Percentiles rank a stretch among this genome's conserved stretches.
Conservation (phyloP, 2,329 filamentous ascomycete genomes). For the Alternaria angustiovoidea region DNA sequence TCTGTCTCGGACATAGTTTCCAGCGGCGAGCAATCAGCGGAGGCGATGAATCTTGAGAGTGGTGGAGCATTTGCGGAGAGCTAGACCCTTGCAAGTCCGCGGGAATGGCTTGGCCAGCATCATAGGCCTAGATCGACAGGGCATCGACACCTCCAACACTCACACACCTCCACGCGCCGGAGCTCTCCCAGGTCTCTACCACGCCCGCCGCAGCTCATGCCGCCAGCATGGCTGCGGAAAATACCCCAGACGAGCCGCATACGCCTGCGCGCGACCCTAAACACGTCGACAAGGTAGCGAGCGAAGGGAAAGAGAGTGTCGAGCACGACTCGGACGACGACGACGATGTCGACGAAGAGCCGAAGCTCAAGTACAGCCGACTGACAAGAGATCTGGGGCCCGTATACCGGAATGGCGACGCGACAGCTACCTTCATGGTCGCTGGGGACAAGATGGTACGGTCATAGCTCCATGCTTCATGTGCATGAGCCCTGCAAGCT, state of each 20-base stretch:
- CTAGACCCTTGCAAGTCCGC: slow-evolving; percentile 23
- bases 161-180: slow-evolving; percentile 27
- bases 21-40: neutral
- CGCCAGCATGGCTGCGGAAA: slow-evolving; percentile 52
- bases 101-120: slow-evolving; percentile 38
- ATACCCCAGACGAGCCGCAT: slow-evolving; percentile 48
- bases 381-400: slow-evolving; percentile 80
- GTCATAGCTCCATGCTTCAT: slow-evolving; percentile 21
- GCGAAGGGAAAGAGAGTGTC: slow-evolving; percentile 31
- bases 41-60: slow-evolving; percentile 2
- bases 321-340: slow-evolving; percentile 60
- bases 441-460: slow-evolving; percentile 95
- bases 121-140: slow-evolving; percentile 34
- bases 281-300: slow-evolving; percentile 27
- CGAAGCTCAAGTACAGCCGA: slow-evolving; percentile 89
- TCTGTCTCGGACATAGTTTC: slow-evolving; percentile 27
- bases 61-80: slow-evolving; percentile 22
- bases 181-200: slow-evolving; percentile 29
- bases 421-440: slow-evolving; percentile 88
- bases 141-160: slow-evolving; percentile 29
- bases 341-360: slow-evolving; percentile 91
- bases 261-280: slow-evolving; percentile 36
- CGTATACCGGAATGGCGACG: slow-evolving; percentile 93
- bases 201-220: slow-evolving; percentile 47
- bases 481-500: slow-evolving; percentile 60